Evolutionary conservation across 345 rosid genomes (phyloP).

Genomic region (Pugionium dolabratum): DNA sequence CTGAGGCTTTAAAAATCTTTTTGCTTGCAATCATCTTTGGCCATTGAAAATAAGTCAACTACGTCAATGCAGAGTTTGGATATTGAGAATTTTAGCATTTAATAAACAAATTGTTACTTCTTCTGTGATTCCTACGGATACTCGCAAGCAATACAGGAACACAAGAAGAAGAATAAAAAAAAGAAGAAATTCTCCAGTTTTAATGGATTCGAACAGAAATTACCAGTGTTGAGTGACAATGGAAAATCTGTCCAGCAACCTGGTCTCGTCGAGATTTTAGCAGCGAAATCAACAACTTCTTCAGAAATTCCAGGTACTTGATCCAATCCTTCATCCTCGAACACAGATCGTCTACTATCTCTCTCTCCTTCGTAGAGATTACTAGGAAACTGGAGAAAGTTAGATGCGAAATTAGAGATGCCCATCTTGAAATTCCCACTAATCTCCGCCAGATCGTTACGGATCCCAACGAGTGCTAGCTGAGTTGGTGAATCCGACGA

Average conservation of each 20-base stretch:
- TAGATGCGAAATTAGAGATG: slow-evolving; percentile 60
- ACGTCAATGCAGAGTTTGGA: background rate
- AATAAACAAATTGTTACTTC: background rate
- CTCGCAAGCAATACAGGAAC: background rate
- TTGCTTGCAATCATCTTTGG: background rate
- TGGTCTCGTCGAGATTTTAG: slow-evolving; percentile 52
- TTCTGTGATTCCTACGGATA: background rate
- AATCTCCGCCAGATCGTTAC: slow-evolving; percentile 70
- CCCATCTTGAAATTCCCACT: slow-evolving; percentile 64
- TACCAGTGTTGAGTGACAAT: slow-evolving; percentile 52
- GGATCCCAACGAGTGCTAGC: slow-evolving; percentile 52
- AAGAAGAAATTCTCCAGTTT: too few species aligned
- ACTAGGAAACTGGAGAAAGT: slow-evolving; percentile 45
- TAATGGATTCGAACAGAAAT: background rate
- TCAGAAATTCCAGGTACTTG: slow-evolving; percentile 54
- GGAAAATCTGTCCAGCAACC: slow-evolving; percentile 76
- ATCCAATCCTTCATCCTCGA: slow-evolving; percentile 15
- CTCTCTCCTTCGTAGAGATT: slow-evolving; percentile 28
- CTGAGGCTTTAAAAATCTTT: too few species aligned
- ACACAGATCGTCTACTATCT: background rate
- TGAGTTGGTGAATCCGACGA: slow-evolving; percentile 37
- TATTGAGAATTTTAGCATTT: background rate
- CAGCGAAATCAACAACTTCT: slow-evolving; percentile 57
- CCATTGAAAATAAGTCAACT: background rate
- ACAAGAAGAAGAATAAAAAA: background rate